Conservation (phyloP, 2,329 filamentous ascomycete genomes). For the Lasiodiplodia sp. region DNA sequence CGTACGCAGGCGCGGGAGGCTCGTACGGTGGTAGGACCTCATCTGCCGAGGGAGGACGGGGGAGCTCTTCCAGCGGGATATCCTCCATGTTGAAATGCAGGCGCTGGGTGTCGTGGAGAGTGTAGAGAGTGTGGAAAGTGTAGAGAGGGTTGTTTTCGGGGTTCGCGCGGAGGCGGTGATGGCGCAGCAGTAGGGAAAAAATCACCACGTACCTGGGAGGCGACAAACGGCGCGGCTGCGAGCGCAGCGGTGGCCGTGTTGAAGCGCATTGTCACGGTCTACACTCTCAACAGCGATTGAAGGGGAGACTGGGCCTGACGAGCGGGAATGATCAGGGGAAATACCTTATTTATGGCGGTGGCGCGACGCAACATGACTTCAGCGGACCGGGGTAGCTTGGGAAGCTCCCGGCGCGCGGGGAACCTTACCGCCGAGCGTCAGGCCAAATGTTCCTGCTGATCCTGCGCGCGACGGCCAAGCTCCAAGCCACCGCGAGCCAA, state of each 20-base stretch:
- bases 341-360: constrained; percentile 11
- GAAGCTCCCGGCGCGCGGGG: constrained; percentile 1
- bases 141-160: not conserved
- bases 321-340: not conserved
- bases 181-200: not conserved
- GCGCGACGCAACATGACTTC: constrained; percentile 20
- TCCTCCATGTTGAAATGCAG: not conserved
- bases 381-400: constrained; percentile 22
- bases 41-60: not conserved
- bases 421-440: constrained; percentile 8
- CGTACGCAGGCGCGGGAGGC: too few relatives aligned
- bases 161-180: not conserved
- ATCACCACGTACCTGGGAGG: constrained; percentile 18
- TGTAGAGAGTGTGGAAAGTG: not conserved
- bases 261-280: constrained; percentile 24
- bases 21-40: not conserved
- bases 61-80: not conserved
- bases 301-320: not conserved
- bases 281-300: not conserved
- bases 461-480: constrained; percentile 8
- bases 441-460: constrained; percentile 29
- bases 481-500: not conserved
- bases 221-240: constrained; percentile 17
- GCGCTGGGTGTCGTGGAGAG: not conserved
- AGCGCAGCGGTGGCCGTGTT: constrained; percentile 19